Conservation (phyloP, 768 basidiomycete genomes). For the Sporobolomyces phaffii region DNA sequence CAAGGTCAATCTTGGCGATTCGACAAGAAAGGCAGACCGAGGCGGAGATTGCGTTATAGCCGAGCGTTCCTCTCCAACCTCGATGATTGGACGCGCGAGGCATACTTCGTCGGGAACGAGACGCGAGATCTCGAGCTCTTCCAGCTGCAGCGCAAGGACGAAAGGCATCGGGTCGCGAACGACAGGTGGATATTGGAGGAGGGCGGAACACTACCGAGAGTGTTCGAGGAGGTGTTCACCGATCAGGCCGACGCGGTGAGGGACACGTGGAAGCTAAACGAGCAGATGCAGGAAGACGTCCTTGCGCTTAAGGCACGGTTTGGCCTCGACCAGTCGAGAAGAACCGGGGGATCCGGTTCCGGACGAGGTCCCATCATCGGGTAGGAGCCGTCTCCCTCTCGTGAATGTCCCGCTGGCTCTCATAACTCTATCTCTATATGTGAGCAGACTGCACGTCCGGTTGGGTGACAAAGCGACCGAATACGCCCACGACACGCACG, state of each 20-base stretch:
- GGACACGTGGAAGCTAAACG: not conserved
- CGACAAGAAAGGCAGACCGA: not conserved
- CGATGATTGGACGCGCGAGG: constrained; percentile 28
- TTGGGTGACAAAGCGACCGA: constrained; percentile 28
- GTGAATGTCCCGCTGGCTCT: not conserved
- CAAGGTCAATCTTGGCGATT: not conserved
- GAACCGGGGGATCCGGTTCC: not conserved
- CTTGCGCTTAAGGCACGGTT: not conserved
- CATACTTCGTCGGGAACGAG: not conserved
- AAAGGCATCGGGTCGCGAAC: not conserved
- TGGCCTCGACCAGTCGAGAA: not conserved
- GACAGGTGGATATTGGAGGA: constrained; percentile 22
- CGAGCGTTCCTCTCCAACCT: constrained; percentile 19
- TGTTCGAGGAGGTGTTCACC: constrained; percentile 8
- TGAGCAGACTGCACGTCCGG: constrained; percentile 10
- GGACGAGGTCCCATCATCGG: constrained; percentile 20
- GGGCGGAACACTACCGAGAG: constrained; percentile 4
- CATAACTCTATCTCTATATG: too few species aligned
- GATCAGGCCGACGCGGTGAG: not conserved
- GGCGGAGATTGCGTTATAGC: constrained; percentile 8
- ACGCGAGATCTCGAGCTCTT: not conserved
- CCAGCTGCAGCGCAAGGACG: not conserved
- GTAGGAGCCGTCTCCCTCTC: not conserved
- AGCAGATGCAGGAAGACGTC: not conserved
- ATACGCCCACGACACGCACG: constrained; percentile 25